These are phyloP conservation scores for Tillandsia fasciculata DNA, from an alignment of 176 grass and related monocot genomes.

Conservation along the genomic window DNA sequence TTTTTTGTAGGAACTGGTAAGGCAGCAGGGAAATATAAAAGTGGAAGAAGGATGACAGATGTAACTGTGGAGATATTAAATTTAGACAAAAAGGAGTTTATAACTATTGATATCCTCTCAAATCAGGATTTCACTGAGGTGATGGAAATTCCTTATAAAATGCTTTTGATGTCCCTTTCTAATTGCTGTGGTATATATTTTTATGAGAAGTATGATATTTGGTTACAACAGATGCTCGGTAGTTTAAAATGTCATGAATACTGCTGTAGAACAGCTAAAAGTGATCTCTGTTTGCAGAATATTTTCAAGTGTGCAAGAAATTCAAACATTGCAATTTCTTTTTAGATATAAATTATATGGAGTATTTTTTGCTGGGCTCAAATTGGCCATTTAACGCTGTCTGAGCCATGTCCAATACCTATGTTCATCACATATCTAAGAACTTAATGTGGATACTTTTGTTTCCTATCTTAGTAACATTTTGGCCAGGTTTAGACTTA, in stretches of 20 bases:
- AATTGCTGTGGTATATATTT: not conserved
- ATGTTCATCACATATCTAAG: too few relatives aligned
- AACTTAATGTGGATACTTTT: too few relatives aligned
- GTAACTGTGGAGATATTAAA: constrained; percentile 93
- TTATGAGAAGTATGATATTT: not conserved
- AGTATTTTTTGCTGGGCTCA: too few relatives aligned
- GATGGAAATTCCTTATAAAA: constrained; percentile 14
- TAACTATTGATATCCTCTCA: constrained; percentile 95
- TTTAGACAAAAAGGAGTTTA: constrained; percentile 85
- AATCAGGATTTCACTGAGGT: constrained; percentile 99
- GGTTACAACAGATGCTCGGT: not conserved
- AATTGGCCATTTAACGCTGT: too few relatives aligned
- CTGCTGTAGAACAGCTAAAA: not conserved
- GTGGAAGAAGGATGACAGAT: constrained; percentile 86
- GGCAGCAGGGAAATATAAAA: constrained; percentile 77
- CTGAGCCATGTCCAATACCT: too few relatives aligned
- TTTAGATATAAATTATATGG: too few relatives aligned
- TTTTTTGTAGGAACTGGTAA: constrained; percentile 50
- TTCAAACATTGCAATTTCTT: too few relatives aligned
- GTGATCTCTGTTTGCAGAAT: too few relatives aligned
- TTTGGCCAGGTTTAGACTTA: too few relatives aligned
- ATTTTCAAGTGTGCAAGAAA: too few relatives aligned
- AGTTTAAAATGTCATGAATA: not conserved
- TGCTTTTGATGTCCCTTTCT: not conserved
- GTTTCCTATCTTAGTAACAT: too few relatives aligned